Conservation (phyloP, 1,284 basidiomycete genomes). For the Cryptococcus floricola region DNA sequence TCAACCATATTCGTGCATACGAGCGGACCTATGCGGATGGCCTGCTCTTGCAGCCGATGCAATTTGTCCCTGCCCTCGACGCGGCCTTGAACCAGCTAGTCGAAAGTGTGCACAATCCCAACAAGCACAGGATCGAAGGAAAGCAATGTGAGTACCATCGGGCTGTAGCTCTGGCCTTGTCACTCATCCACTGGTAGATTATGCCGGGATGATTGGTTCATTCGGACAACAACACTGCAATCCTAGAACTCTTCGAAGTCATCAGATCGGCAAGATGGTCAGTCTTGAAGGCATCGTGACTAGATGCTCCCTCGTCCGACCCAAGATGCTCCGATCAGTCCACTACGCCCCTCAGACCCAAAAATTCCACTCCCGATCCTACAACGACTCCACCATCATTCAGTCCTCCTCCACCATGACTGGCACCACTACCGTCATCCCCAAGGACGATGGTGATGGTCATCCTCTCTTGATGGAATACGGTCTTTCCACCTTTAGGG, state of each 20-base stretch:
- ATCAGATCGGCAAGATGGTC: constrained; percentile 92
- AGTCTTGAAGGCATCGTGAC: constrained; percentile 98
- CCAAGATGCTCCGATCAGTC: constrained; percentile 95
- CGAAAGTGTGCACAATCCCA: constrained; percentile 67
- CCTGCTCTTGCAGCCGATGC: constrained; percentile 80
- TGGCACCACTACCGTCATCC: constrained; percentile 79
- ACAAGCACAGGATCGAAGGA: constrained; percentile 76
- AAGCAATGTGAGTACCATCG: constrained; percentile 57
- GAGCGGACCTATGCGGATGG: constrained; percentile 66
- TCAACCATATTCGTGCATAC: constrained; percentile 94
- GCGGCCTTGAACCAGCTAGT: constrained; percentile 74
- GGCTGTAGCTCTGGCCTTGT: neutral
- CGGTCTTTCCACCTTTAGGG: constrained; percentile 86
- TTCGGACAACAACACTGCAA: constrained; percentile 99
- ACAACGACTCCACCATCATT: constrained; percentile 86
- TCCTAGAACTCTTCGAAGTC: constrained; percentile 82
- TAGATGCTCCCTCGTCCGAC: constrained; percentile 93
- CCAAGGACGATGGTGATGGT: constrained; percentile 87
- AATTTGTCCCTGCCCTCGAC: constrained; percentile 89
- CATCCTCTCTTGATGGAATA: constrained; percentile 86
- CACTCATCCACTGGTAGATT: constrained; percentile 48
- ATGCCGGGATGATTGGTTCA: constrained; percentile 93
- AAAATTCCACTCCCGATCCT: constrained; percentile 81
- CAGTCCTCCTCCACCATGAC: constrained; percentile 56
- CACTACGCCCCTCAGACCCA: constrained; percentile 88